Conservation (phyloP, 176 grass and related monocot species). For the Themeda triandra region DNA sequence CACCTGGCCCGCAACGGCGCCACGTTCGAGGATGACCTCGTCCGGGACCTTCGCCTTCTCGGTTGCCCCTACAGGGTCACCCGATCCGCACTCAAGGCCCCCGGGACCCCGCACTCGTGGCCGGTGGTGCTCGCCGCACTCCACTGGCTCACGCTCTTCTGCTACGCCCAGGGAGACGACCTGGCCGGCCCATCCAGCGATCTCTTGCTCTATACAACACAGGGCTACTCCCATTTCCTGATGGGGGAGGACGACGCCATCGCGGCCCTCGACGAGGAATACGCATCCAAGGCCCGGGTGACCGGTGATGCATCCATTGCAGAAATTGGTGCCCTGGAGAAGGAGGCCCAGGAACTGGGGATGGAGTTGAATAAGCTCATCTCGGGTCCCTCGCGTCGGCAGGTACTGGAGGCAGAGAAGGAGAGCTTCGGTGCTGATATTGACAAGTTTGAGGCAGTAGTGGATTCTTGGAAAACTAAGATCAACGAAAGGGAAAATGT, state of each 20-base stretch:
- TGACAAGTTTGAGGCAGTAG: constrained; percentile 71
- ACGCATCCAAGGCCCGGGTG: constrained; percentile 41
- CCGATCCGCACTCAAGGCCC: constrained; percentile 69
- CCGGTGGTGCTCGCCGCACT: constrained; percentile 71
- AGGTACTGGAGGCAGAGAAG: constrained; percentile 41
- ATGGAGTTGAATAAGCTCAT: constrained; percentile 31
- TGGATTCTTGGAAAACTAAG: constrained; percentile 56
- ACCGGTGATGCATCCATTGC: not conserved
- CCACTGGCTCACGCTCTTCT: constrained; percentile 70
- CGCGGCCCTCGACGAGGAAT: constrained; percentile 58
- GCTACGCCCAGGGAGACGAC: not conserved
- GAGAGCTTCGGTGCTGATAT: constrained; percentile 32
- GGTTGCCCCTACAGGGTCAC: constrained; percentile 53
- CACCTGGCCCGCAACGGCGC: not conserved
- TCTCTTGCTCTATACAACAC: constrained; percentile 39
- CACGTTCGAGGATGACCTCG: constrained; percentile 60
- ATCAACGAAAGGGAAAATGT: constrained; percentile 55
- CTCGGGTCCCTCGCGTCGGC: constrained; percentile 35
- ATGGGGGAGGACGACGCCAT: constrained; percentile 41
- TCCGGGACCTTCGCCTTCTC: constrained; percentile 38
- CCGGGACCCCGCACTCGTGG: constrained; percentile 82
- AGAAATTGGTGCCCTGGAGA: constrained; percentile 38
- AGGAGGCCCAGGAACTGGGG: constrained; percentile 42
- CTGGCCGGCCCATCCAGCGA: constrained; percentile 14
- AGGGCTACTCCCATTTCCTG: constrained; percentile 58